Percentiles rank a stretch among this genome's conserved stretches.
These are phyloP conservation scores for Phytopythium aichiense DNA, from an alignment of 352 stramenopile species.

Conservation along the genomic window DNA sequence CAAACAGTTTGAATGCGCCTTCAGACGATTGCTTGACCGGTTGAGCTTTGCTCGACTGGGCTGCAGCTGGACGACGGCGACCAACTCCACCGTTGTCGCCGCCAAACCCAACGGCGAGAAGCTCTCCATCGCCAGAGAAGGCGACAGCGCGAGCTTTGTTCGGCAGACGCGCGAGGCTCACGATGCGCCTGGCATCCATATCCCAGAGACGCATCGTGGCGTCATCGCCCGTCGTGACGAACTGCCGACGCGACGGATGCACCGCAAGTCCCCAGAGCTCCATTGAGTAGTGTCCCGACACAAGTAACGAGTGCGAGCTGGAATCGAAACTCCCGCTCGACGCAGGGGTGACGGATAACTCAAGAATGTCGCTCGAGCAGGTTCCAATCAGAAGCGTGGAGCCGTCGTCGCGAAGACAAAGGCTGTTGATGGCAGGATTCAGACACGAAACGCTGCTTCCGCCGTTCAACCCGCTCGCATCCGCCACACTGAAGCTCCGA, in stretches of 20 bases:
- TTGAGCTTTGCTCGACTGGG: constrained; percentile 7
- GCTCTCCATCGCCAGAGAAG: constrained; percentile 83
- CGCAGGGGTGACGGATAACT: constrained; percentile 34
- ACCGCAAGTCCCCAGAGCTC: constrained; percentile 82
- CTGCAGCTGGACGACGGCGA: constrained; percentile 16
- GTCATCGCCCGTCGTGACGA: constrained; percentile 79
- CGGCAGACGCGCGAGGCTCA: constrained; percentile 30
- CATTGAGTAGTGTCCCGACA: constrained; percentile 60
- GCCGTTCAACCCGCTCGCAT: constrained; percentile 10
- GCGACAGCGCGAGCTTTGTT: constrained; percentile 69
- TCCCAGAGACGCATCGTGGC: constrained; percentile 81
- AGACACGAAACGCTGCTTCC: constrained; percentile 10
- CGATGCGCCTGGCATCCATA: constrained; percentile 48
- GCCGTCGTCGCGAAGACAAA: constrained; percentile 33
- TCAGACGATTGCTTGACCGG: constrained; percentile 32
- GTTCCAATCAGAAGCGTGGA: constrained; percentile 79
- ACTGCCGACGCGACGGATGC: constrained; percentile 59
- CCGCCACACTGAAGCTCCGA: constrained; percentile 55
- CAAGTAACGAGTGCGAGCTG: constrained; percentile 27
- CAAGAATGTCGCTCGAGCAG: constrained; percentile 85
- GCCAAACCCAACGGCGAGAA: constrained; percentile 81
- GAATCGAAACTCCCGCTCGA: constrained; percentile 25
- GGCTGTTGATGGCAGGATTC: constrained; percentile 38
- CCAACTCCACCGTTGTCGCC: constrained; percentile 48
- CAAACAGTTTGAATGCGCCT: constrained; percentile 42